Evolutionary conservation across 192 early-diverging fungal species (phyloP).

Genomic region (Mortierella antarctica): DNA sequence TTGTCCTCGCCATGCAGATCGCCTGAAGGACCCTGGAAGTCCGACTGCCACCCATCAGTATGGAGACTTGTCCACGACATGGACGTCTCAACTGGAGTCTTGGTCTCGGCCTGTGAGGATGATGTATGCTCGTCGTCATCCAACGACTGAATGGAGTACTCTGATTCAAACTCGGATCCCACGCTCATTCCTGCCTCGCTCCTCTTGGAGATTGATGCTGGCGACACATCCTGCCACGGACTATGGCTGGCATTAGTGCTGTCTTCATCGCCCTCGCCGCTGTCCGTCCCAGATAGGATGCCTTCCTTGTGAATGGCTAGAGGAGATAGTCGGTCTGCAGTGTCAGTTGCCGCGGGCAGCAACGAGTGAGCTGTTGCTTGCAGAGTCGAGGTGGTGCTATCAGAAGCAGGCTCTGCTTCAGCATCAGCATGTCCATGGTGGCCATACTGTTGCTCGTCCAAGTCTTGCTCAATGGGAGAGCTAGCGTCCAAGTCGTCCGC

Average conservation of each 20-base stretch:
- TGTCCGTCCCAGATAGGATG: background rate
- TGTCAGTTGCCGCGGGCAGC: background rate
- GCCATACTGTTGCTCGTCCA: background rate
- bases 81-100: background rate
- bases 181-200: slow-evolving; percentile 45
- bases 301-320: slow-evolving; percentile 12
- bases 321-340: slow-evolving; percentile 5
- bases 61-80: slow-evolving; percentile 49
- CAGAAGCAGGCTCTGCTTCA: background rate
- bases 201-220: slow-evolving; percentile 36
- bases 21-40: background rate
- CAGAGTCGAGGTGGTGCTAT: no score
- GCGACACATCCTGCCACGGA: slow-evolving; percentile 50
- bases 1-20: background rate
- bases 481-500: background rate
- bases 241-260: slow-evolving; percentile 11
- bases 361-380: background rate
- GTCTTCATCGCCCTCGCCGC: slow-evolving; percentile 36
- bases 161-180: slow-evolving; percentile 42
- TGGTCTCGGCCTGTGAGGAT: background rate
- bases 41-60: slow-evolving; percentile 29
- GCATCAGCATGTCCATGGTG: background rate
- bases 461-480: background rate
- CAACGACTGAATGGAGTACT: slow-evolving; percentile 36
- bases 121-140: slow-evolving; percentile 29